Evolutionary conservation across 2,329 filamentous ascomycete genomes (phyloP), one percentile per base, ranked within the genome.

Genomic region (Fusarium verrucosum): DNA sequence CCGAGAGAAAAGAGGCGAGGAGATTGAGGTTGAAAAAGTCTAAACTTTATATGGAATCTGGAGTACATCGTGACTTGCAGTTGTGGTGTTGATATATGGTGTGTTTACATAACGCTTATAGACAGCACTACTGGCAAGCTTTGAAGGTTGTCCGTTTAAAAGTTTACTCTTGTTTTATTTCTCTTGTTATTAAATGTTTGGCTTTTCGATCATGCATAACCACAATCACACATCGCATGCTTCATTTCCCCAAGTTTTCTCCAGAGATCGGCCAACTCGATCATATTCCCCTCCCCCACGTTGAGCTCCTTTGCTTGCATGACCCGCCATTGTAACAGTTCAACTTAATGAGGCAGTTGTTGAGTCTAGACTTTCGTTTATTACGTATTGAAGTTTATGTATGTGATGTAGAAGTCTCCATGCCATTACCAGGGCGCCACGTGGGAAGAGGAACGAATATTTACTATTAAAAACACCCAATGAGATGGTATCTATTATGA

Each of bases 191-290:
- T 33, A 13, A 13, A 2, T 13, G 2, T 16, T 13, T 17, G 7
- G 14, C 20, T 20, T 36, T 13, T 8, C 23, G 9, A 28, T 36
- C 22, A 50, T 42, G 36, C 35, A 23, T 58, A 45, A 28, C 42
- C 11, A n/a, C n/a, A 50, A 45, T 26, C 10, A 7, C 26, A 9
- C 25, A 44, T 25, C 17, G 13, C 25, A 20, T 20, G 30, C 25
- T 11, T 45, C 7, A 46, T 19, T 64, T 60, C 59, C 54, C 61
- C 58, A 50, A 54, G 58, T 46, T 63, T 62, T 58, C 46, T 58
- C 58, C 54, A 44, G 54, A 26, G 41, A 60, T 60, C 60, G 60
- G 14, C 19, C 35, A 50, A 58, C 51, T 57, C 30, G 42, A 42
- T 44, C 11, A 26, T 5, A 11, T 3, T 19, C 47, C 59, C 54